phyloP scores from a whole-genome alignment of 768 basidiomycete genomes.

The Dendrothele bispora region DNA sequence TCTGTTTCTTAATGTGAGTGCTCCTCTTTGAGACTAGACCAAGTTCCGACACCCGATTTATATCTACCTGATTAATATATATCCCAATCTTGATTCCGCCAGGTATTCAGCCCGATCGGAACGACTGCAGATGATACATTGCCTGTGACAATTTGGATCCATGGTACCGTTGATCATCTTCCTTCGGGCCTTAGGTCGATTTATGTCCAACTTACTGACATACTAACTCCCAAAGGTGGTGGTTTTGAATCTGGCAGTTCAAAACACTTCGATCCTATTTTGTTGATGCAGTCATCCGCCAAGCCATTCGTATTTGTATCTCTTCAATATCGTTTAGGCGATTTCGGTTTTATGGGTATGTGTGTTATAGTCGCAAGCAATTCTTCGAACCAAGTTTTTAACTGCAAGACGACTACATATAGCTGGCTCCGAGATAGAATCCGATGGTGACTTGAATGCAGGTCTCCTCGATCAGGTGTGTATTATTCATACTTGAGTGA shows the following conservation, averaged over 20 bases:
- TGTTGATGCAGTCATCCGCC: constrained; percentile 29
- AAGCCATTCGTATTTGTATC: constrained; percentile 39
- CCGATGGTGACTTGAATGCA: constrained; percentile 34
- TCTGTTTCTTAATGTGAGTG: constrained; percentile 39
- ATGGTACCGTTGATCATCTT: constrained; percentile 30
- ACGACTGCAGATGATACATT: constrained; percentile 10
- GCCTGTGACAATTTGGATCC: constrained; percentile 41
- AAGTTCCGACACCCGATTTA: too few species aligned
- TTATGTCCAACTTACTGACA: too few species aligned
- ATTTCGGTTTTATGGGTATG: constrained; percentile 41
- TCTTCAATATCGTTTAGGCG: constrained; percentile 42
- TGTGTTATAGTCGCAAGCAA: not conserved
- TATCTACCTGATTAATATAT: too few species aligned
- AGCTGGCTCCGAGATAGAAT: constrained; percentile 30
- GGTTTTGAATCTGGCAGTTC: constrained; percentile 39
- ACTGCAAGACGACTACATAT: too few species aligned
- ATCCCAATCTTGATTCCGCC: too few species aligned
- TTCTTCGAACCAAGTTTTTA: too few species aligned
- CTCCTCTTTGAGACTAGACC: too few species aligned
- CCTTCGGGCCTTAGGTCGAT: too few species aligned
- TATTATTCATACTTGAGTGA: too few species aligned
- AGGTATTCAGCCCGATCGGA: constrained; percentile 17
- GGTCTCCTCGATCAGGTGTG: constrained; percentile 42
- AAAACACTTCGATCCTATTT: constrained; percentile 29
- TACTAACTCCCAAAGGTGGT: too few species aligned